Percentiles rank a stretch among this genome's conserved stretches.
Evolutionary conservation across 257 asterid genomes (phyloP).

Genomic region (Lavandula angustifolia): DNA sequence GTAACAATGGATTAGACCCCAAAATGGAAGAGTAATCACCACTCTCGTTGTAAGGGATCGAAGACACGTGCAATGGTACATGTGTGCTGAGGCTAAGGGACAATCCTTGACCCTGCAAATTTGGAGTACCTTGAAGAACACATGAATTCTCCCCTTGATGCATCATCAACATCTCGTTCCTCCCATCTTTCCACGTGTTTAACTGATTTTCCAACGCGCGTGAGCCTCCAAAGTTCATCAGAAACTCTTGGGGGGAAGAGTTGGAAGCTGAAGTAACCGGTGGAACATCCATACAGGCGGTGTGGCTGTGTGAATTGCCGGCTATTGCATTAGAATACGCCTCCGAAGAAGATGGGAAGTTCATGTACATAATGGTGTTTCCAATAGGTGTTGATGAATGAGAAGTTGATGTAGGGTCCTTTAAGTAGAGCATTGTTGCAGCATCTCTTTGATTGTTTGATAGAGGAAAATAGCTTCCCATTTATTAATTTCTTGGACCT

Average conservation of each 20-base stretch:
- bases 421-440: conserved; percentile 52
- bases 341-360: conserved; percentile 58
- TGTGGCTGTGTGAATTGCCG: conserved; percentile 42
- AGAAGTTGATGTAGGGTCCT: conserved; percentile 54
- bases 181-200: conserved; percentile 50
- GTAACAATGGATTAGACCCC: conserved; percentile 35
- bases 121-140: conserved; percentile 44
- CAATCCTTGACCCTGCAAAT: conserved; percentile 61
- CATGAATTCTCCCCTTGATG: conserved; percentile 39
- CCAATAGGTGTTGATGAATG: conserved; percentile 52
- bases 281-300: conserved; percentile 36
- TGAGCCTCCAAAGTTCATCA: conserved; percentile 50
- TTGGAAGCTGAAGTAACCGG: conserved; percentile 43
- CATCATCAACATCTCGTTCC: conserved; percentile 50
- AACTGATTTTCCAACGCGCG: conserved; percentile 43
- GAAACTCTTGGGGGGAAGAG: conserved; percentile 47
- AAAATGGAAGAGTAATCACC: conserved; percentile 45
- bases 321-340: conserved; percentile 46
- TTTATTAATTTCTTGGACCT: conserved; percentile 17
- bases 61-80: conserved; percentile 46
- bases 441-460: conserved; percentile 56
- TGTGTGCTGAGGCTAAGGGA: conserved; percentile 78
- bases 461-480: conserved; percentile 65
- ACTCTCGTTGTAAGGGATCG: conserved; percentile 44
- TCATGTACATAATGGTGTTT: conserved; percentile 59